A percentile compares a stretch with the other conserved stretches of the same genome.
Conservation (phyloP, 306 rosid genomes). For the Coriaria nepalensis region DNA sequence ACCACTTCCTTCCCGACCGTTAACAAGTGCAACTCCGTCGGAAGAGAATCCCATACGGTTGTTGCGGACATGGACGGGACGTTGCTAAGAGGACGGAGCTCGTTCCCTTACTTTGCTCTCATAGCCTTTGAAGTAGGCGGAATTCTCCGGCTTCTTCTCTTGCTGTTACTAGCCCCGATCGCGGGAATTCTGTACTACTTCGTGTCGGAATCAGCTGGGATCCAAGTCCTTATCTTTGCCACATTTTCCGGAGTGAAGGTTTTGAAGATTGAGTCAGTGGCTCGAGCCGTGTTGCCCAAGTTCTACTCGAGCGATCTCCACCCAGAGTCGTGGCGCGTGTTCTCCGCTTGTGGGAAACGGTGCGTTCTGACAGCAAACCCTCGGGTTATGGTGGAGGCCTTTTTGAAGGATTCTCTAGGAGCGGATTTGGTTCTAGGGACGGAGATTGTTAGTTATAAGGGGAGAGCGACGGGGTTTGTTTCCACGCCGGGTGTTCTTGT, state of each 20-base stretch:
- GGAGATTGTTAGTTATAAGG: conserved; percentile 30
- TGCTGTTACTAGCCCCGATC: conserved; percentile 41
- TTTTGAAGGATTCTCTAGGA: conserved; percentile 53
- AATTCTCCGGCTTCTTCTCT: conserved; percentile 42
- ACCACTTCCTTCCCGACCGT: conserved; percentile 32
- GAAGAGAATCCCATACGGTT: conserved; percentile 55
- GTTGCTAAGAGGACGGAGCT: conserved; percentile 53
- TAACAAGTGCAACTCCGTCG: conserved; percentile 38
- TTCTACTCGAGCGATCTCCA: conserved; percentile 51
- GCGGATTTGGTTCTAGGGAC: conserved; percentile 63
- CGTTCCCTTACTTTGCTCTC: conserved; percentile 73
- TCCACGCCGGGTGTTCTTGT: conserved; percentile 43
- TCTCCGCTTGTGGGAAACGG: conserved; percentile 48
- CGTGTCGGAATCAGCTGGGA: conserved; percentile 61
- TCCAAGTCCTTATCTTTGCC: conserved; percentile 49
- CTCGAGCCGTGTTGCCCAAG: conserved; percentile 68
- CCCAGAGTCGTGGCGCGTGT: conserved; percentile 58
- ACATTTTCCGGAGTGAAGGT: conserved; percentile 48
- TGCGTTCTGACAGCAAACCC: conserved; percentile 68
- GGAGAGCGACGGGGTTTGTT: conserved; percentile 69
- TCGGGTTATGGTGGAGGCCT: conserved; percentile 68
- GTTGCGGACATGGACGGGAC: conserved; percentile 93
- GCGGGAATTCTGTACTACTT: conserved; percentile 64
- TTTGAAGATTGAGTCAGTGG: conserved; percentile 48
- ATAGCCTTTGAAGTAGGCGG: conserved; percentile 80